phyloP scores from a whole-genome alignment of 1,139 yeast species.

The Arxiozyma slooffiae region DNA sequence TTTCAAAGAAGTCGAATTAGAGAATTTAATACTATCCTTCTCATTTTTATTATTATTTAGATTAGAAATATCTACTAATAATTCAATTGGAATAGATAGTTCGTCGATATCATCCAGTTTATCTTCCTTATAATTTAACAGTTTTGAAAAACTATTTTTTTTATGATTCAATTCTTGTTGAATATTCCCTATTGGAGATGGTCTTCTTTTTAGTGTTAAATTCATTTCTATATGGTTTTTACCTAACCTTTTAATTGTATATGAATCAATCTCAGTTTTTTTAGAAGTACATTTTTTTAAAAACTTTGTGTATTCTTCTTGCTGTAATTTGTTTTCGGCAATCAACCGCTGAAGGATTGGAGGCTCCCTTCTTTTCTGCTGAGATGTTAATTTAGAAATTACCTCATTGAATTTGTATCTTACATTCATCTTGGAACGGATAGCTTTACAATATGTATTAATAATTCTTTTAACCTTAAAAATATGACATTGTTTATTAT shows the following conservation, averaged over 20 bases:
- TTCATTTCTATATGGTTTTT: background rate
- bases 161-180: background rate
- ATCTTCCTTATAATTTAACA: slow-evolving; percentile 20
- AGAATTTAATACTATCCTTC: background rate
- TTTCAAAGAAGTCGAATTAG: background rate
- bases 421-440: slow-evolving; percentile 27
- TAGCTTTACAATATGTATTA: slow-evolving; percentile 23
- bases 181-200: background rate
- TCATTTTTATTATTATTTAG: background rate
- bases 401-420: slow-evolving; percentile 28
- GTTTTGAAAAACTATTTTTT: background rate
- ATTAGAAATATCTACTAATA: slow-evolving; percentile 9
- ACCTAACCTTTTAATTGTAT: no score
- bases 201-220: background rate
- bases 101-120: slow-evolving; percentile 17
- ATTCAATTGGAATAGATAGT: slow-evolving; percentile 27
- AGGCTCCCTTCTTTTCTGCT: slow-evolving; percentile 26
- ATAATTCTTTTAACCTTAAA: slow-evolving; percentile 46
- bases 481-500: slow-evolving; percentile 44
- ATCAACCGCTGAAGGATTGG: slow-evolving; percentile 30
- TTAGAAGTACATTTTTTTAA: background rate
- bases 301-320: slow-evolving; percentile 13
- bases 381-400: slow-evolving; percentile 21
- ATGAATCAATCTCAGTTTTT: background rate
- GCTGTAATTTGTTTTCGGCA: slow-evolving; percentile 13